Evolutionary conservation across 139 green algal genomes (phyloP).

Genomic region (Coelastrella sp.): DNA sequence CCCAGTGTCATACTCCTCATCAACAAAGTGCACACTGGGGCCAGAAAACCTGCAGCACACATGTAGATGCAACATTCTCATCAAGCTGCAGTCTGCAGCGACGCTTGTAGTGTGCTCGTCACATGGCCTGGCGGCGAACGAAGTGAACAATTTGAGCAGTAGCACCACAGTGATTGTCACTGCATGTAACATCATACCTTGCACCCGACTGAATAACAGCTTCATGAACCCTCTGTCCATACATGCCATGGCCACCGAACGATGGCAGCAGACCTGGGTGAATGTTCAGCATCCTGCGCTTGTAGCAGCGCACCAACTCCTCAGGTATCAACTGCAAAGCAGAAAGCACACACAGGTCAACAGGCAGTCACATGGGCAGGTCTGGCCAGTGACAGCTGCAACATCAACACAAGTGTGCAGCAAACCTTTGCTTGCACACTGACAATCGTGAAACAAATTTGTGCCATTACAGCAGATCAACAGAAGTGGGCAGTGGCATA

Average conservation of each 20-base stretch:
- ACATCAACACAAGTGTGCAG: background rate
- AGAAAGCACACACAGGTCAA: too few species aligned
- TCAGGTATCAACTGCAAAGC: constrained; percentile 82
- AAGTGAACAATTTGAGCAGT: too few species aligned
- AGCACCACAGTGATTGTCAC: background rate
- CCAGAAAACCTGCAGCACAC: constrained; percentile 75
- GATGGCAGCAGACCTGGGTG: constrained; percentile 96
- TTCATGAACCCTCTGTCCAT: constrained; percentile 91
- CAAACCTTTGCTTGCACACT: background rate
- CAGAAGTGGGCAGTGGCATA: background rate
- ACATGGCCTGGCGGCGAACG: too few species aligned
- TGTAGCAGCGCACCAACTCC: constrained; percentile 82
- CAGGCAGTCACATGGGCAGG: too few species aligned
- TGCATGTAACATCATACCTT: constrained; percentile 50
- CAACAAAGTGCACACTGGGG: constrained; percentile 98
- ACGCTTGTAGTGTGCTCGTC: too few species aligned
- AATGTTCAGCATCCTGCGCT: constrained; percentile 96
- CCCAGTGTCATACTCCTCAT: constrained; percentile 97
- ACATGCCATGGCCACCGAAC: constrained; percentile 97
- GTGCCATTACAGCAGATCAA: too few species aligned
- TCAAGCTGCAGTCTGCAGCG: background rate
- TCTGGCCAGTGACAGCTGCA: too few species aligned
- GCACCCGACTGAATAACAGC: constrained; percentile 92
- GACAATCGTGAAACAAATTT: too few species aligned
- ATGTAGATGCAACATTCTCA: background rate